phyloP scores from a whole-genome alignment of 2,329 filamentous ascomycete species.

The Paracoccidioides brasiliensis region DNA sequence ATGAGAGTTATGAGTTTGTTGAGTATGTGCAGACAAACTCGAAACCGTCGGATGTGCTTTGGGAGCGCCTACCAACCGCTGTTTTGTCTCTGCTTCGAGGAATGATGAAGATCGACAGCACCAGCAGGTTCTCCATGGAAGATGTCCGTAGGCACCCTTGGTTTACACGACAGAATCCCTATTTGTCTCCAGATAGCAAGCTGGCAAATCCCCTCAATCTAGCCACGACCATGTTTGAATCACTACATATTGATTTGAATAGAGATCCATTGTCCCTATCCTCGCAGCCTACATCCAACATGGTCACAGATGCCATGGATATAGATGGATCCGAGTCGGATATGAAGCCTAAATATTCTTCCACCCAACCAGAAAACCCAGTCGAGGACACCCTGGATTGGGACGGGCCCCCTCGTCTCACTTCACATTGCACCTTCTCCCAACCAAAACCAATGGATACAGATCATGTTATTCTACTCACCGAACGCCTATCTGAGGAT shows the following conservation, averaged over 20 bases:
- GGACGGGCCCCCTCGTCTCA: constrained; percentile 58
- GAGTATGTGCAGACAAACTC: constrained; percentile 73
- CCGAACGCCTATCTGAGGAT: constrained; percentile 65
- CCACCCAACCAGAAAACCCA: constrained; percentile 76
- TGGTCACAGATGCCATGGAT: constrained; percentile 50
- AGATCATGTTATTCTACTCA: constrained; percentile 30
- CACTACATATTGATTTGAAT: constrained; percentile 75
- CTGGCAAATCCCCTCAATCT: constrained; percentile 67
- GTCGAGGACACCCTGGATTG: constrained; percentile 67
- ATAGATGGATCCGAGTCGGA: constrained; percentile 41
- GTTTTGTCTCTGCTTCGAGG: constrained; percentile 74
- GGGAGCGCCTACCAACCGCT: constrained; percentile 61
- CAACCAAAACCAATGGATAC: constrained; percentile 33
- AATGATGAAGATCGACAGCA: constrained; percentile 75
- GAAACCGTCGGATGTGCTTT: constrained; percentile 73
- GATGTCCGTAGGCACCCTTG: constrained; percentile 85
- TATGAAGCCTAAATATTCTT: constrained; percentile 45
- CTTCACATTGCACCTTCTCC: constrained; percentile 32
- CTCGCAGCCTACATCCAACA: constrained; percentile 22
- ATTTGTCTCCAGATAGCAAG: constrained; percentile 60
- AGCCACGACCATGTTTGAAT: constrained; percentile 91
- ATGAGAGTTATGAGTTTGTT: constrained; percentile 75
- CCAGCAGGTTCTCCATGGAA: constrained; percentile 67
- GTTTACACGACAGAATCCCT: constrained; percentile 74
- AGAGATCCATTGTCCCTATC: constrained; percentile 43